Percentiles rank a stretch among this genome's conserved stretches.
Conservation (phyloP, 176 grass and related monocot genomes). For the Hordeum vulgare region DNA sequence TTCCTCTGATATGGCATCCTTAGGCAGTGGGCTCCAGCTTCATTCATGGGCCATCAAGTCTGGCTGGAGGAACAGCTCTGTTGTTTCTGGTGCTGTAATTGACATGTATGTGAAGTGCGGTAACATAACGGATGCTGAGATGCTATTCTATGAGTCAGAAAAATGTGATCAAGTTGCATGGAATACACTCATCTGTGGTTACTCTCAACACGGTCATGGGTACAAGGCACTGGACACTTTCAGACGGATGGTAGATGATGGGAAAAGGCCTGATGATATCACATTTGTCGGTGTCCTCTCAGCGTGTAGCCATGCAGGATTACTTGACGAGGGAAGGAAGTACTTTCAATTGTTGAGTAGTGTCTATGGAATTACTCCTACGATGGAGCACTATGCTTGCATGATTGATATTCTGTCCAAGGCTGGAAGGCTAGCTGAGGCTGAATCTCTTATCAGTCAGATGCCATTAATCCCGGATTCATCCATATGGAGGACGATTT, state of each 20-base stretch:
- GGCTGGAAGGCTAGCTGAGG: constrained; percentile 36
- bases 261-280: constrained; percentile 32
- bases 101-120: constrained; percentile 41
- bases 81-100: constrained; percentile 23
- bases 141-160: constrained; percentile 13
- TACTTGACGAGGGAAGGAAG: constrained; percentile 30
- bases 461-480: constrained; percentile 22
- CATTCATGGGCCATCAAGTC: constrained; percentile 36
- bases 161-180: constrained; percentile 28
- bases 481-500: constrained; percentile 29
- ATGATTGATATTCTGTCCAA: constrained; percentile 9
- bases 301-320: constrained; percentile 41
- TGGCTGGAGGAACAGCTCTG: constrained; percentile 14
- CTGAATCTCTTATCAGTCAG: constrained; percentile 24
- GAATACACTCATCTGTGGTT: constrained; percentile 35
- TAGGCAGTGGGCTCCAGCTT: constrained; percentile 31
- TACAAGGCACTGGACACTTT: constrained; percentile 31
- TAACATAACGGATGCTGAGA: constrained; percentile 20
- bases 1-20: constrained; percentile 34
- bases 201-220: constrained; percentile 18
- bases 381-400: constrained; percentile 33
- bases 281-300: constrained; percentile 35
- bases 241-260: constrained; percentile 22
- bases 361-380: constrained; percentile 25
- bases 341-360: constrained; percentile 25